phyloP scores from a whole-genome alignment of 176 grass and related monocot species.

The Cenchrus fungigraminus region DNA sequence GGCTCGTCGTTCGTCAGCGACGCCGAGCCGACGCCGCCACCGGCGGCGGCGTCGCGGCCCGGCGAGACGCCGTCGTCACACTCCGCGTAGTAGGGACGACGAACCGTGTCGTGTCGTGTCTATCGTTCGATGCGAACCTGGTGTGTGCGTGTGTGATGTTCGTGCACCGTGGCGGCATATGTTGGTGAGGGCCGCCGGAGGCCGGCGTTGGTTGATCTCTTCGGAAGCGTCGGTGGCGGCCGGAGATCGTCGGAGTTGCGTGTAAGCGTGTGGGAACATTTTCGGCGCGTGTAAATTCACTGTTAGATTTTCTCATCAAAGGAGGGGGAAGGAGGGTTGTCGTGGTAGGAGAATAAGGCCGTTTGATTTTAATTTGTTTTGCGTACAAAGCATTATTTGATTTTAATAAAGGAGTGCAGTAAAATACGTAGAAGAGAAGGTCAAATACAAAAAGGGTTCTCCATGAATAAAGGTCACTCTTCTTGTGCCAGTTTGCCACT shows the following conservation, averaged over 20 bases:
- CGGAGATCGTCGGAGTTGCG: neutral
- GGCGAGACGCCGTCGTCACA: conserved; percentile 9
- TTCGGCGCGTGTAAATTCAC: conserved; percentile 38
- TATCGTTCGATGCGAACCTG: neutral
- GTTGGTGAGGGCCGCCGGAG: neutral
- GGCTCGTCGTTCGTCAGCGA: conserved; percentile 46
- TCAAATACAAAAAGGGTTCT: neutral
- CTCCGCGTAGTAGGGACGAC: conserved; percentile 18
- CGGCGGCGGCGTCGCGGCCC: neutral
- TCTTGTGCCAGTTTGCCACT: neutral
- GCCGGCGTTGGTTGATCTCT: neutral
- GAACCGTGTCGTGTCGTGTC: neutral
- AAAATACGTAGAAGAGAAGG: neutral
- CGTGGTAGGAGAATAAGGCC: conserved; percentile 23
- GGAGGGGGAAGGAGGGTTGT: neutral
- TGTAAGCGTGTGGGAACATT: neutral
- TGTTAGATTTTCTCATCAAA: conserved; percentile 30
- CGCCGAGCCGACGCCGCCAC: neutral
- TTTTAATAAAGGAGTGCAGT: neutral
- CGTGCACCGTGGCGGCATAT: neutral
- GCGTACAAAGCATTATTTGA: no score
- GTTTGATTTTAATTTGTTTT: neutral
- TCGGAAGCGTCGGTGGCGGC: neutral
- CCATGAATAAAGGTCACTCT: neutral
- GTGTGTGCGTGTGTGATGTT: neutral